phyloP scores from a whole-genome alignment of 345 rosid species.

The Iberis pinnata region DNA sequence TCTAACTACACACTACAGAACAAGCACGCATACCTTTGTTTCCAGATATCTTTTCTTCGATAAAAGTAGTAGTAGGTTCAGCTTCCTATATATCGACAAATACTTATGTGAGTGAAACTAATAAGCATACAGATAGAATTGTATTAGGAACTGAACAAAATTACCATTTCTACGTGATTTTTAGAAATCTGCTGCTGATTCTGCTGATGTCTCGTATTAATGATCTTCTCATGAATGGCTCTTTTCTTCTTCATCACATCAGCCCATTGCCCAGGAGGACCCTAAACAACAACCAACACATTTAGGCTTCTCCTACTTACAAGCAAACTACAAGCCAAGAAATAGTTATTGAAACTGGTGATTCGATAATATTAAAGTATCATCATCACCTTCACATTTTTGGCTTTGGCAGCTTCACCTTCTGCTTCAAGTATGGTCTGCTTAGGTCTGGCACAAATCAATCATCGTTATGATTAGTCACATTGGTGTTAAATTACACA shows the following conservation, averaged over 20 bases:
- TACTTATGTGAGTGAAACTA: conserved; percentile 9
- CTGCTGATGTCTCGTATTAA: conserved; percentile 53
- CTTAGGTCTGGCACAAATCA: conserved; percentile 65
- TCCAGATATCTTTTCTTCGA: conserved; percentile 33
- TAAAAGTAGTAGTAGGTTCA: conserved; percentile 32
- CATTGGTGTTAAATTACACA: neutral
- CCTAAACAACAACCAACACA: conserved; percentile 39
- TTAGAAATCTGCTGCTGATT: conserved; percentile 40
- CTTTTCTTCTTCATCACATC: conserved; percentile 96
- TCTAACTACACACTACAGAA: conserved; percentile 1
- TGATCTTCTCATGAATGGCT: conserved; percentile 68
- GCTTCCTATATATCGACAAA: conserved; percentile 46
- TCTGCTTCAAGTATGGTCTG: conserved; percentile 96
- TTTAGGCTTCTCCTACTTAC: conserved; percentile 12
- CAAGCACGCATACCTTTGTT: conserved; percentile 38
- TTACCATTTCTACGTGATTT: conserved; percentile 52
- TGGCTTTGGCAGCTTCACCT: conserved; percentile 83
- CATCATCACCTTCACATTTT: conserved; percentile 61
- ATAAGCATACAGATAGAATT: too few species aligned
- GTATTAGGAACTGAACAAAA: neutral
- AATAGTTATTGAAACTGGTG: neutral
- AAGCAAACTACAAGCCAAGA: neutral
- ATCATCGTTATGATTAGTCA: conserved; percentile 16
- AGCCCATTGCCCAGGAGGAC: conserved; percentile 60
- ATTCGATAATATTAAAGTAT: too few species aligned